Percentiles rank a stretch among this genome's conserved stretches.
phyloP scores from a whole-genome alignment of 2,329 filamentous ascomycete genomes.

The Aspergillus alliaceus region DNA sequence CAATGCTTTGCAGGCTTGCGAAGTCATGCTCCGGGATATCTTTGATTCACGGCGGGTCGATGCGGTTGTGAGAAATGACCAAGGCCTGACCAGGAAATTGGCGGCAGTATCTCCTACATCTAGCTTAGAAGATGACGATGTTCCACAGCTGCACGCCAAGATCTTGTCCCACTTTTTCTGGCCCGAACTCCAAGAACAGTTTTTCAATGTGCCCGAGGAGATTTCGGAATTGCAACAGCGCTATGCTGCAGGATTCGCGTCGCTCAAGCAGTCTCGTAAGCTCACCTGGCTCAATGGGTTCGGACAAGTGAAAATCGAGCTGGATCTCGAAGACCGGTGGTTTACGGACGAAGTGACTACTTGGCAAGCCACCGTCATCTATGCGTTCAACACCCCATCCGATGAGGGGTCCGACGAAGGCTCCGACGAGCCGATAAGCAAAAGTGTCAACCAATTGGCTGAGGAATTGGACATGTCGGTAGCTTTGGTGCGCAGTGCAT shows the following conservation, averaged over 20 bases:
- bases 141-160: conserved; percentile 68
- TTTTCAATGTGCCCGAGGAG: conserved; percentile 47
- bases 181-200: conserved; percentile 69
- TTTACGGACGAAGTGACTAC: conserved; percentile 71
- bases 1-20: conserved; percentile 80
- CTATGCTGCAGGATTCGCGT: conserved; percentile 76
- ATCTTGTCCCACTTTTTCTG: conserved; percentile 92
- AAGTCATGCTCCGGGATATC: conserved; percentile 96
- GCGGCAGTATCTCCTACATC: conserved; percentile 18
- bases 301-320: conserved; percentile 74
- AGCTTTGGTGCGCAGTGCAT: conserved; percentile 57
- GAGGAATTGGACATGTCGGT: conserved; percentile 56
- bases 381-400: conserved; percentile 67
- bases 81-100: conserved; percentile 39
- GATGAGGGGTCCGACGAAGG: too few species aligned
- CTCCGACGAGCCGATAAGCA: conserved; percentile 40
- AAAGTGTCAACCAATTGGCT: conserved; percentile 45
- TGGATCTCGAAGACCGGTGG: conserved; percentile 79
- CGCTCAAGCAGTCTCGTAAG: conserved; percentile 78
- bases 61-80: conserved; percentile 59
- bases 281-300: conserved; percentile 84
- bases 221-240: conserved; percentile 60
- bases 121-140: conserved; percentile 25
- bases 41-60: conserved; percentile 78
- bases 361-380: conserved; percentile 85